Conservation (phyloP, 108 stramenopile species). For the Aurantiochytrium sp. region DNA sequence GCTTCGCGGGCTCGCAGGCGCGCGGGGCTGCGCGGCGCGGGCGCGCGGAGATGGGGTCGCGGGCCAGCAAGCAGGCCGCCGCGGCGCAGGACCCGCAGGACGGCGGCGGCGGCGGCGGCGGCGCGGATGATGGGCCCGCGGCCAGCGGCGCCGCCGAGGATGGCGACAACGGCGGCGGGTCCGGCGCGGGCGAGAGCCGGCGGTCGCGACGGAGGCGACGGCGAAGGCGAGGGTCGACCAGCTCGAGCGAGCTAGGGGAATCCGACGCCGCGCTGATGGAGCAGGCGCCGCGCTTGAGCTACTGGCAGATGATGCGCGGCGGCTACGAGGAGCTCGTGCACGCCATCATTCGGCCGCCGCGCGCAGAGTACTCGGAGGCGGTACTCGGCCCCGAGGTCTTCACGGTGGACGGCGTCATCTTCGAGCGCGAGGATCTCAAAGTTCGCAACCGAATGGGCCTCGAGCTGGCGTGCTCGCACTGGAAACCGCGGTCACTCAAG, state of each 20-base stretch:
- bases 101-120: too few relatives aligned
- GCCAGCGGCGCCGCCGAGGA: too few relatives aligned
- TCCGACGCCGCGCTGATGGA: background rate
- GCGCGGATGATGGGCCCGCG: too few relatives aligned
- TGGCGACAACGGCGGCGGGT: too few relatives aligned
- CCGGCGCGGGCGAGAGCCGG: too few relatives aligned
- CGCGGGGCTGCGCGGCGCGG: too few relatives aligned
- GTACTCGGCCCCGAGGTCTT: conserved; percentile 64
- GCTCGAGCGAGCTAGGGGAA: background rate
- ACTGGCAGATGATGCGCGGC: conserved; percentile 64
- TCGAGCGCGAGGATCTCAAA: conserved; percentile 85
- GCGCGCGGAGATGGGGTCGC: too few relatives aligned
- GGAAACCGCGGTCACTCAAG: conserved; percentile 72
- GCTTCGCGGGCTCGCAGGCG: too few relatives aligned
- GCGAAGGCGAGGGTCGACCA: background rate
- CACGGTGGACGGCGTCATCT: conserved; percentile 54
- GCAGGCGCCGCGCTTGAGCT: conserved; percentile 1
- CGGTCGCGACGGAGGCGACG: background rate
- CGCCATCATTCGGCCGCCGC: conserved; percentile 95
- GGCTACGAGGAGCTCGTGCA: conserved; percentile 89
- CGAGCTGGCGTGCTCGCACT: conserved; percentile 81
- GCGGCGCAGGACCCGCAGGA: too few relatives aligned
- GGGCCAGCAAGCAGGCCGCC: too few relatives aligned
- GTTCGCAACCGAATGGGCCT: conserved; percentile 80
- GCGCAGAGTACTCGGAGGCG: conserved; percentile 68